Conservation (phyloP, 2,329 filamentous ascomycete genomes). For the Sporothrix mexicana region DNA sequence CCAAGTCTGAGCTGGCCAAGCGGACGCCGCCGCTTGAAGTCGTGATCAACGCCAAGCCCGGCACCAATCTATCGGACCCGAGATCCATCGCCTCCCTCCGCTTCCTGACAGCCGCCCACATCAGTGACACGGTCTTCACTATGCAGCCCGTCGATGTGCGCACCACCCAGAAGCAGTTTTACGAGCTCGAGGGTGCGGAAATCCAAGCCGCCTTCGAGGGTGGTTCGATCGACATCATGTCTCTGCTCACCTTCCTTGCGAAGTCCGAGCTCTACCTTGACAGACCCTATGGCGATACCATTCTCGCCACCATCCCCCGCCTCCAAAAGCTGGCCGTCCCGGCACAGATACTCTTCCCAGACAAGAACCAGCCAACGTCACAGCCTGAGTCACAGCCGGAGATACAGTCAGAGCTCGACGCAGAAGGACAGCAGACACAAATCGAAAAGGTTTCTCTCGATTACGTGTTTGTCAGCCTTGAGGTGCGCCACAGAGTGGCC, state of each 20-base stretch:
- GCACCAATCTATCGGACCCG: background rate
- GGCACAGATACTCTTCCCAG: conserved; percentile 34
- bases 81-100: conserved; percentile 12
- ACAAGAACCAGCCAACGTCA: no score
- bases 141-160: conserved; percentile 56
- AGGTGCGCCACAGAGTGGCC: conserved; percentile 56
- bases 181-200: conserved; percentile 41
- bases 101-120: conserved; percentile 48
- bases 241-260: conserved; percentile 53
- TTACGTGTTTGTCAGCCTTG: conserved; percentile 58
- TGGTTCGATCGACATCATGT: conserved; percentile 31
- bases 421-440: conserved; percentile 4
- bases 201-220: conserved; percentile 18
- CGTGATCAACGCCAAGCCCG: conserved; percentile 39
- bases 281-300: conserved; percentile 39
- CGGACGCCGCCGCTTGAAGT: conserved; percentile 47
- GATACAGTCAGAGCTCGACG: no score
- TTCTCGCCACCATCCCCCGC: conserved; percentile 52
- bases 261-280: conserved; percentile 54
- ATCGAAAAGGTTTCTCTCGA: conserved; percentile 34
- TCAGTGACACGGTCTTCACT: conserved; percentile 56
- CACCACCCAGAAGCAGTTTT: conserved; percentile 49
- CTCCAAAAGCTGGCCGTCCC: conserved; percentile 41
- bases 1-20: conserved; percentile 35
- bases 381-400: no score